A percentile compares a stretch with the other conserved stretches of the same genome.
phyloP scores from a whole-genome alignment of 2,329 filamentous ascomycete species.

The Apiospora marii region DNA sequence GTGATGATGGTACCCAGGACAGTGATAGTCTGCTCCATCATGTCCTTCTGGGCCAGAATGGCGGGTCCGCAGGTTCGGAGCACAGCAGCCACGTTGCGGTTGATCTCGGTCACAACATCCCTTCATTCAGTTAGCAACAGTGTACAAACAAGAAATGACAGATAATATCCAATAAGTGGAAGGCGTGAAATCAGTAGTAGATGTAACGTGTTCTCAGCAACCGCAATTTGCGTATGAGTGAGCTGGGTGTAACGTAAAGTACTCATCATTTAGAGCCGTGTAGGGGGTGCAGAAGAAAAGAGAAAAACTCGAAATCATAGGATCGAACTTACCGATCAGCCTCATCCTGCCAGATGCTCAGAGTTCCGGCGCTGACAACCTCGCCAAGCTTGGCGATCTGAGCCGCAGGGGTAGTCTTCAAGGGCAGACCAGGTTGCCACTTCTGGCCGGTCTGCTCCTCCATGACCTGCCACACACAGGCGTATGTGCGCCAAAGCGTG shows the following conservation, averaged over 20 bases:
- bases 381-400: constrained; percentile 87
- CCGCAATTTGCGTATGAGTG: constrained; percentile 93
- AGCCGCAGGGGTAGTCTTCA: constrained; percentile 78
- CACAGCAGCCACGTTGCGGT: constrained; percentile 88
- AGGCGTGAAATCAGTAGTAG: constrained; percentile 37
- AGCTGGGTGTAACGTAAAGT: constrained; percentile 97
- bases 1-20: constrained; percentile 82
- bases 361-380: constrained; percentile 83
- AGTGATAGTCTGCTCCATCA: constrained; percentile 79
- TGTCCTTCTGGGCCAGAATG: constrained; percentile 76
- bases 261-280: constrained; percentile 78
- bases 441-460: constrained; percentile 81
- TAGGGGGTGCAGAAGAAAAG: constrained; percentile 30
- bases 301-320: constrained; percentile 30
- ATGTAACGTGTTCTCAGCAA: constrained; percentile 86
- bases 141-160: constrained; percentile 24
- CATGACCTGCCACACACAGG: constrained; percentile 86
- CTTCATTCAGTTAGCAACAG: constrained; percentile 60
- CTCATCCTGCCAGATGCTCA: constrained; percentile 88
- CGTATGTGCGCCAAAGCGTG: constrained; percentile 92
- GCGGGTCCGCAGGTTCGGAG: constrained; percentile 91
- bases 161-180: constrained; percentile 32
- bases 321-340: constrained; percentile 81
- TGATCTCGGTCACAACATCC: constrained; percentile 91
- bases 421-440: constrained; percentile 88